These are phyloP conservation scores for Pseudonitzschia delicatissima DNA, from an alignment of 108 stramenopile species.

Conservation along the genomic window DNA sequence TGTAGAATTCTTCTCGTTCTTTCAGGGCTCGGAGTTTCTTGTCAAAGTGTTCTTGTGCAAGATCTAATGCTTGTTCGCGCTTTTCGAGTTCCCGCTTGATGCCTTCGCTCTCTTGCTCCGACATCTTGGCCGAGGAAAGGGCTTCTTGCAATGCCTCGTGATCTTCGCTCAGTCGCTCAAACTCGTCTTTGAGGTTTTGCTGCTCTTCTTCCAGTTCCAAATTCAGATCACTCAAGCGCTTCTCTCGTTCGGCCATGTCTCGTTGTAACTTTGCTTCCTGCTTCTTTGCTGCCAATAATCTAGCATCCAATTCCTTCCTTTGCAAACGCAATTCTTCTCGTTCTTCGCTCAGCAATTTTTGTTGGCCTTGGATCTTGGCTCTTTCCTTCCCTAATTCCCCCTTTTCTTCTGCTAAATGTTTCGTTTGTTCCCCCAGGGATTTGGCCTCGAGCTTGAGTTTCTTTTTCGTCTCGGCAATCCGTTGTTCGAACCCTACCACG, in stretches of 20 bases:
- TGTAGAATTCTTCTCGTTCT: not conserved
- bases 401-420: conserved; percentile 7
- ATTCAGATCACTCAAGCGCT: conserved; percentile 25
- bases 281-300: not conserved
- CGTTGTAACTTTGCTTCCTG: not conserved
- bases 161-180: conserved; percentile 33
- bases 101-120: not conserved
- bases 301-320: not conserved
- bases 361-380: conserved; percentile 2
- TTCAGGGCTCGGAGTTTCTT: conserved; percentile 3
- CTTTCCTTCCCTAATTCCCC: conserved; percentile 7
- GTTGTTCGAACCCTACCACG: conserved; percentile 2
- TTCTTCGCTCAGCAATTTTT: conserved; percentile 7
- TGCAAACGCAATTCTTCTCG: not conserved
- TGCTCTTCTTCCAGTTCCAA: not conserved
- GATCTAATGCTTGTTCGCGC: not conserved
- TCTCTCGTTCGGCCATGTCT: not conserved
- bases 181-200: not conserved
- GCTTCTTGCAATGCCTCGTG: conserved; percentile 22
- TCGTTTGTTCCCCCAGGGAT: conserved; percentile 8
- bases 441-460: conserved; percentile 1
- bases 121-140: not conserved
- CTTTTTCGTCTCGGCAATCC: conserved; percentile 6
- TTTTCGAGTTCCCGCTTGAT: not conserved
- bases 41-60: conserved; percentile 3